Base-by-base conservation (phyloP, 73 alveolate genomes). In the Halteria grandinella region DNA sequence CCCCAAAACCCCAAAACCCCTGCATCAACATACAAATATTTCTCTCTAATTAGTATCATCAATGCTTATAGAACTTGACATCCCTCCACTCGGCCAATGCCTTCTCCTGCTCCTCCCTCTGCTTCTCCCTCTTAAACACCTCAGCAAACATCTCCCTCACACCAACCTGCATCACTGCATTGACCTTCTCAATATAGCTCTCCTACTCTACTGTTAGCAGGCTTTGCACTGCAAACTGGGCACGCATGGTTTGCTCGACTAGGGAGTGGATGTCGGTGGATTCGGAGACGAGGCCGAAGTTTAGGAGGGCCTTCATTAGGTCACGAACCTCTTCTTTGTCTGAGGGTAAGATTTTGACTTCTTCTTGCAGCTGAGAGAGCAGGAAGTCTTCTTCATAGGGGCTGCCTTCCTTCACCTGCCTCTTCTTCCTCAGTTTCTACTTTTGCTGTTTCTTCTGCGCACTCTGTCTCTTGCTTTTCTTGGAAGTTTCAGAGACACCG, bases 301-400 rank as follows among this genome's bases (percentile, higher is more conserved):
- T 71, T 5, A 55, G 40, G 7, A 82, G 48, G 7, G 86, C 82
- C 23, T 82, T 82, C 86, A 82, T 85, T 12, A 88, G 51, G 18
- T 71, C 87, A 18, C 50, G 59, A 27, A 84, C 95, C 23, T 85
- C 94, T 33, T 76, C 87, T 75, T 51, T 45, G 24, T 70, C 83
- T 1, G 1, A 6, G 8, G 6, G 14, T 0, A 6, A 1, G 1
- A 70, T 58, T 31, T 32, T 48, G 2, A 57, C 73, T 52, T 86
- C 79, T 40, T 87, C 94, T 34, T 84, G 85, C 34, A 93, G 86
- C 48, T 49, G 75, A 21, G 90, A 97, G 55, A 93, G 75, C 18
- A 93, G 75, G 59, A 76, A 76, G 51, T 93, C 97, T 79, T 93
- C 98, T 91, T 93, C 98, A 66, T 88, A 88, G 28, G 95, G 93